Evolutionary conservation across 176 grass and related monocot species (phyloP).

Genomic region (Eremochloa ophiuroides): DNA sequence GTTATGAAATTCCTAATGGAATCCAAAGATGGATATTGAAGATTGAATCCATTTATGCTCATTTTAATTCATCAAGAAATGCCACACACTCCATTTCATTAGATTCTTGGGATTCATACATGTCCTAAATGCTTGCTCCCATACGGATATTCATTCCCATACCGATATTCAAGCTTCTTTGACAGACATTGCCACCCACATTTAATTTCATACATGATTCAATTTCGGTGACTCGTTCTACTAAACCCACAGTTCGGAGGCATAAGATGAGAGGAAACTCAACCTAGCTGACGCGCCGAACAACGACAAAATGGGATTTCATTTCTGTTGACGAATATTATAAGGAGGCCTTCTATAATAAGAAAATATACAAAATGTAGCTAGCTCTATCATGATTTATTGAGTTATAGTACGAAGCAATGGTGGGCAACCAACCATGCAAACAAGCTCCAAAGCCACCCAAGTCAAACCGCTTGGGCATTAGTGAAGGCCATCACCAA

Average conservation of each 20-base stretch:
- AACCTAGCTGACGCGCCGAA: background rate
- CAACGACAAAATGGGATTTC: background rate
- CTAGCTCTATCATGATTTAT: background rate
- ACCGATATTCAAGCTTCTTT: background rate
- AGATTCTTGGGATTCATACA: background rate
- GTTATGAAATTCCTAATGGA: background rate
- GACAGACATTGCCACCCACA: background rate
- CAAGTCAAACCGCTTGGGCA: slow-evolving; percentile 7
- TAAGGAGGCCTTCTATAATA: background rate
- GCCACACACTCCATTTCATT: background rate
- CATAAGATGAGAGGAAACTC: background rate
- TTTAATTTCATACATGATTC: background rate
- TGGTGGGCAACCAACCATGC: background rate
- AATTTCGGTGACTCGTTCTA: background rate
- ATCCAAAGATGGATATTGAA: background rate
- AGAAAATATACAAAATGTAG: background rate
- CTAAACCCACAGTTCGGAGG: background rate
- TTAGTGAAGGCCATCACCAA: background rate
- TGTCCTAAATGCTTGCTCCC: background rate
- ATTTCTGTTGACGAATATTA: background rate
- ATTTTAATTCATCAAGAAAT: background rate
- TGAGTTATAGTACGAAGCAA: background rate
- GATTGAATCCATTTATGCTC: background rate
- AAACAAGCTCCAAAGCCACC: background rate
- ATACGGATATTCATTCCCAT: no score